These are phyloP conservation scores for Boletus subluridellus DNA, from an alignment of 1,284 basidiomycete genomes.

Conservation along the genomic window DNA sequence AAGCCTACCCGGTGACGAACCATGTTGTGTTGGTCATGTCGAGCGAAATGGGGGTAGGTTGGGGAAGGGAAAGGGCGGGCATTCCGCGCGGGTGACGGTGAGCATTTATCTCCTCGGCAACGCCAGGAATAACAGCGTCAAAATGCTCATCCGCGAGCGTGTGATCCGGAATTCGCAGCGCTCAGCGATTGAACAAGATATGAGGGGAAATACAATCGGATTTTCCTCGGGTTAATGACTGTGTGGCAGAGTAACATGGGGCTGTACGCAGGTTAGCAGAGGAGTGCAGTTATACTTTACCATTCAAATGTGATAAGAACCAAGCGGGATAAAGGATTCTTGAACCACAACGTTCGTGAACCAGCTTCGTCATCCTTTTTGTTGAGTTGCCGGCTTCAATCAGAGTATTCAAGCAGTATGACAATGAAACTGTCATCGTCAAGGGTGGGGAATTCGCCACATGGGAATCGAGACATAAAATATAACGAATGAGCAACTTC, in stretches of 20 bases:
- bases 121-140: not conserved
- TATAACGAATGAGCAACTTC: too few species aligned
- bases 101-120: not conserved
- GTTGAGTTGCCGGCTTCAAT: not conserved
- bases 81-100: not conserved
- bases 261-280: not conserved
- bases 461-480: too few species aligned
- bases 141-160: not conserved
- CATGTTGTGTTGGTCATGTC: constrained; percentile 2
- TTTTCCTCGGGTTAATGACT: not conserved
- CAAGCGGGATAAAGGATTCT: not conserved
- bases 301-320: not conserved
- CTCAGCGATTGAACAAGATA: not conserved
- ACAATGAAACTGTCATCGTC: not conserved
- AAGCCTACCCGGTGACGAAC: constrained; percentile 8
- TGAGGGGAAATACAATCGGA: not conserved
- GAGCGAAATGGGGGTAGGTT: not conserved
- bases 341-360: not conserved
- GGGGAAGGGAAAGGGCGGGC: not conserved
- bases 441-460: too few species aligned
- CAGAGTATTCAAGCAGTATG: not conserved
- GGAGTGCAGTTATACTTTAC: not conserved
- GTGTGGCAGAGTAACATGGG: not conserved
- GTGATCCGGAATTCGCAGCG: not conserved
- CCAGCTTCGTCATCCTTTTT: not conserved